Conservation (phyloP, 305 asterid species). For the Fraxinus velutina region DNA sequence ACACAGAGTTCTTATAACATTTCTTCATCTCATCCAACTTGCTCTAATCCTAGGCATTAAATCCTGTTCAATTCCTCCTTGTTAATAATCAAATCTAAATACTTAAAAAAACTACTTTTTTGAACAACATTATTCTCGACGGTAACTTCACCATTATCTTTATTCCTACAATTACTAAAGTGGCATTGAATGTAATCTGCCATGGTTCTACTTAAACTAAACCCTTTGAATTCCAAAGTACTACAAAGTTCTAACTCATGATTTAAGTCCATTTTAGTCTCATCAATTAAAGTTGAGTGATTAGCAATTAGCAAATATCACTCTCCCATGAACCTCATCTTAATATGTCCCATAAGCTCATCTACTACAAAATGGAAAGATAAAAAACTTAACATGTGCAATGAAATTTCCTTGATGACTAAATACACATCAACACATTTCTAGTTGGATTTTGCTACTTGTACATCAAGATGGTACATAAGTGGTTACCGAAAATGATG, state of each 20-base stretch:
- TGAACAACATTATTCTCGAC: background rate
- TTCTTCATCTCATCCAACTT: background rate
- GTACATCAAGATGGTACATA: too few species aligned
- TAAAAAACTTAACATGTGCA: background rate
- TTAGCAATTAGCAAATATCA: background rate
- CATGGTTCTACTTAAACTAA: background rate
- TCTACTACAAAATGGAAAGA: background rate
- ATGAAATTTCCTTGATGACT: background rate
- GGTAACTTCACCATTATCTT: background rate
- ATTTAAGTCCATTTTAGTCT: background rate
- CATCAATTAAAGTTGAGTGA: background rate
- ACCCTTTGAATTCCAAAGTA: background rate
- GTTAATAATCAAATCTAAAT: background rate
- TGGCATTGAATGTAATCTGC: background rate
- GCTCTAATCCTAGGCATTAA: background rate
- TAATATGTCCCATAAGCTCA: background rate
- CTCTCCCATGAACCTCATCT: background rate
- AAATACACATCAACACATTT: constrained; percentile 5
- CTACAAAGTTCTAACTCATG: background rate
- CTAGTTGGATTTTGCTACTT: background rate
- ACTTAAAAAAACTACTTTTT: background rate
- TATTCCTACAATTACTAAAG: background rate
- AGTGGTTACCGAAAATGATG: too few species aligned
- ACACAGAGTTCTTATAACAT: background rate
- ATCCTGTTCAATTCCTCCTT: background rate